Evolutionary conservation across 1,284 basidiomycete species (phyloP).

Genomic region (Ceratobasidium sp.): DNA sequence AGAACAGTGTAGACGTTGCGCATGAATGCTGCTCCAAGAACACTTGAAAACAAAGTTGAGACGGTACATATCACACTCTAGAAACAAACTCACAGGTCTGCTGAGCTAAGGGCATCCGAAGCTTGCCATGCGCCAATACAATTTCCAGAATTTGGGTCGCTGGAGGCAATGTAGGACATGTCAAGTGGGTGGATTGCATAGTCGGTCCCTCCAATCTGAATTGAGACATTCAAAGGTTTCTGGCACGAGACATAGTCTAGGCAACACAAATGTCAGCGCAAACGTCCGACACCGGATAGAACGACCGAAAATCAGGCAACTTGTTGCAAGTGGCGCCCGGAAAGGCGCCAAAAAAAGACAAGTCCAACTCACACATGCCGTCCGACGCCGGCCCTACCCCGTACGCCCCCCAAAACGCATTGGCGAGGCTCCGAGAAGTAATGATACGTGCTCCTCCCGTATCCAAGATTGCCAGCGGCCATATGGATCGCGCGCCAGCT

Average conservation of each 20-base stretch:
- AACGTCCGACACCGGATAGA: not conserved
- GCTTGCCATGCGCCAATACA: constrained; percentile 47
- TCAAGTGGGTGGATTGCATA: constrained; percentile 47
- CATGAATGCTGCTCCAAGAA: constrained; percentile 47
- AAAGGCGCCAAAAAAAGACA: not conserved
- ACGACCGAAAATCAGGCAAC: not conserved
- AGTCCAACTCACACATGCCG: constrained; percentile 44
- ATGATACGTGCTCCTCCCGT: constrained; percentile 45
- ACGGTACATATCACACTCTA: not conserved
- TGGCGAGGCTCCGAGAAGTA: constrained; percentile 40
- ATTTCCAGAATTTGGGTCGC: constrained; percentile 34
- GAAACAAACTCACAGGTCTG: constrained; percentile 44
- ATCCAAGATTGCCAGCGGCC: constrained; percentile 46
- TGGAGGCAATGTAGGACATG: constrained; percentile 33
- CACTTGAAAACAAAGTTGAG: constrained; percentile 17
- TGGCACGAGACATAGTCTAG: constrained; percentile 48
- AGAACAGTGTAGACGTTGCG: constrained; percentile 48
- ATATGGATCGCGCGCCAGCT: constrained; percentile 27
- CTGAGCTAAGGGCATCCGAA: constrained; percentile 18
- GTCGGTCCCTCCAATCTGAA: constrained; percentile 41
- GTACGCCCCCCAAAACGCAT: constrained; percentile 47
- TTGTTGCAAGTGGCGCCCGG: no score
- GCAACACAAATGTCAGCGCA: constrained; percentile 23
- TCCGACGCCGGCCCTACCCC: constrained; percentile 45
- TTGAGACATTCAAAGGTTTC: constrained; percentile 44